These are phyloP conservation scores for Phaeodactylum tricornutum DNA, from an alignment of 108 stramenopile species.

Conservation along the genomic window DNA sequence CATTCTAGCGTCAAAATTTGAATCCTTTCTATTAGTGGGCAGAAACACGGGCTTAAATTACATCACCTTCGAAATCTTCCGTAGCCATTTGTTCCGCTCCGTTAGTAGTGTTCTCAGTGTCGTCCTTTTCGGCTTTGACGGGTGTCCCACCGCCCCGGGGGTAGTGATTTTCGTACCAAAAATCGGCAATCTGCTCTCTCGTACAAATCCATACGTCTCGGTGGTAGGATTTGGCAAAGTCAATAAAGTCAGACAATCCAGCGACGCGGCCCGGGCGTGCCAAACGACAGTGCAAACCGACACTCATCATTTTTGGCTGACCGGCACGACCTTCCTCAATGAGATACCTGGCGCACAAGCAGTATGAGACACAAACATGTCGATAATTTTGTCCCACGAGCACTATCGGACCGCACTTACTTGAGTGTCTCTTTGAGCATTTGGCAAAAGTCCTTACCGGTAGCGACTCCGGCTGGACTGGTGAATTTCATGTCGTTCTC, in stretches of 20 bases:
- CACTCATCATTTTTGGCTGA: slow-evolving; percentile 86
- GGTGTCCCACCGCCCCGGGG: too few species aligned
- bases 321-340: slow-evolving; percentile 80
- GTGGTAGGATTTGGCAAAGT: slow-evolving; percentile 76
- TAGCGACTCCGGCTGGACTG: slow-evolving; percentile 72
- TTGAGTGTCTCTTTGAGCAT: slow-evolving; percentile 71
- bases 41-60: too few species aligned
- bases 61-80: too few species aligned
- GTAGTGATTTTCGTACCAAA: slow-evolving; percentile 80
- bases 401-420: too few species aligned
- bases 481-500: slow-evolving; percentile 94
- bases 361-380: too few species aligned
- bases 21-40: too few species aligned
- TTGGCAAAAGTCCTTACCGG: slow-evolving; percentile 63
- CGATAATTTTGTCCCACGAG: too few species aligned
- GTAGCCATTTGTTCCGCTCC: too few species aligned
- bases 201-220: slow-evolving; percentile 90
- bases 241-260: slow-evolving; percentile 82
- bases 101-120: too few species aligned
- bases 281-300: slow-evolving; percentile 87
- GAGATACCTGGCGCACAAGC: slow-evolving; percentile 51
- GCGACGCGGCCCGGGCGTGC: slow-evolving; percentile 83
- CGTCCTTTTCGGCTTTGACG: too few species aligned
- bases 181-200: slow-evolving; percentile 85
- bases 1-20: too few species aligned